Base-by-base conservation (phyloP, 169 alveolate genomes). In the Plasmodium gonderi region DNA sequence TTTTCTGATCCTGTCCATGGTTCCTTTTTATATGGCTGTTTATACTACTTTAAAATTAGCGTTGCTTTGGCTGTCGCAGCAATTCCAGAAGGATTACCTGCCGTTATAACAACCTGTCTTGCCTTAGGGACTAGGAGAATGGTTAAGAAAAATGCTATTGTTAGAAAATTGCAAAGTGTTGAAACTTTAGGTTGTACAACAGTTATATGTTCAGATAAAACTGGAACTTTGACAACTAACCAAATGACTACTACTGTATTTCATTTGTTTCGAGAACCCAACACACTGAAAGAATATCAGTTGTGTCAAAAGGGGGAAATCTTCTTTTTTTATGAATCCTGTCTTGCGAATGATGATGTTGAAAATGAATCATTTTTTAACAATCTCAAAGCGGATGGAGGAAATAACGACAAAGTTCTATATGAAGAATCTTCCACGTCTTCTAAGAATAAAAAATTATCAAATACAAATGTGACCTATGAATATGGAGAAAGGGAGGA, bases 11-110 rank as follows among this genome's bases (percentile, higher is more conserved):
- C 99, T 11, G 97, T 97, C n/a, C 99, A 99, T 89, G 99, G 99
- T 36, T 92, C 98, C 36, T 83, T 97, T 36, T 29, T 98, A 47
- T 97, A 98, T 83, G 99, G 99, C 23, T 98, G 99, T 83, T 97
- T 99, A 65, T 98, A 98, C 95, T 98, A 98, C 95, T 98, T 98
- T 94, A 99, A 99, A 94, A 98, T 99, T 17, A 99, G 99, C 3
- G 99, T 99, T 31, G 99, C 99, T 2, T 96, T 99, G 36, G 99
- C 99, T 9, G 99, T 99, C 33, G 99, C 99, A 40, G 99, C 99
- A 29, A 99, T 99, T 45, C 99, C 99, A 3, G 99, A 99, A 96
- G 99, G 99, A 8, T 97, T 99, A 44, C 99, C 99, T 11, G 99
- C 99, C 1, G 99, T 98, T 44, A 98, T 99, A 79, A 99, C 99